Percentiles rank a stretch among this genome's conserved stretches.
phyloP scores from a whole-genome alignment of 2,329 filamentous ascomycete genomes.

The Neoarthrinium moseri region DNA sequence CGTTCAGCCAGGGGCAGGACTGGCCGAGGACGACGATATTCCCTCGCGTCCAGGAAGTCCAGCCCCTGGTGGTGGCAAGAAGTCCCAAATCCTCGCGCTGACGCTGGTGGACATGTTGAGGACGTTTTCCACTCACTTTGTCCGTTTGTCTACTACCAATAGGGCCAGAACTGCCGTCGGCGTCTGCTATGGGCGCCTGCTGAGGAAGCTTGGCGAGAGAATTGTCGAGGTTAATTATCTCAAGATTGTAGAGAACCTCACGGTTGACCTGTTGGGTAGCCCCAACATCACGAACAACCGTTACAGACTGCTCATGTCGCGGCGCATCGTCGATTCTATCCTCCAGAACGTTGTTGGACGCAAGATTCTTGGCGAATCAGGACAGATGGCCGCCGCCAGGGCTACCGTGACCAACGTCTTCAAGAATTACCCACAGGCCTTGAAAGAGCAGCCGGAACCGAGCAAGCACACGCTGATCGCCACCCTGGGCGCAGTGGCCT shows the following conservation, averaged over 20 bases:
- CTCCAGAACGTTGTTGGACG: constrained; percentile 81
- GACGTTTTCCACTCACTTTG: constrained; percentile 78
- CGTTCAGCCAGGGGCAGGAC: constrained; percentile 58
- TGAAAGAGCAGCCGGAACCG: constrained; percentile 85
- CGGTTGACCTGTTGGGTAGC: constrained; percentile 76
- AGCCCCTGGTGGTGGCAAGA: constrained; percentile 59
- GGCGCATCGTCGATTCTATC: constrained; percentile 80
- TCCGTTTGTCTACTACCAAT: constrained; percentile 75
- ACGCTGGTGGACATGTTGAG: constrained; percentile 76
- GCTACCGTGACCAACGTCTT: constrained; percentile 82
- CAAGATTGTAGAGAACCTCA: constrained; percentile 76
- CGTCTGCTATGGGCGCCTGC: constrained; percentile 80
- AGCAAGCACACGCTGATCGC: constrained; percentile 82
- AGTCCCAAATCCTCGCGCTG: constrained; percentile 70
- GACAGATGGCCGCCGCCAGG: constrained; percentile 79
- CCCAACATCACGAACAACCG: constrained; percentile 77
- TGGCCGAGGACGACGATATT: constrained; percentile 72
- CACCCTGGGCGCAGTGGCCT: constrained; percentile 74
- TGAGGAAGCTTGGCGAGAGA: constrained; percentile 76
- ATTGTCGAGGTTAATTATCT: constrained; percentile 82
- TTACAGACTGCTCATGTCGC: constrained; percentile 80
- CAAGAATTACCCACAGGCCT: constrained; percentile 88
- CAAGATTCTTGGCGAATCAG: constrained; percentile 83
- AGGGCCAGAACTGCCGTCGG: constrained; percentile 79
- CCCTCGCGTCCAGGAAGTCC: constrained; percentile 69